Evolutionary conservation across 1,139 yeast genomes (phyloP).

Genomic region (Pichia norvegensis): DNA sequence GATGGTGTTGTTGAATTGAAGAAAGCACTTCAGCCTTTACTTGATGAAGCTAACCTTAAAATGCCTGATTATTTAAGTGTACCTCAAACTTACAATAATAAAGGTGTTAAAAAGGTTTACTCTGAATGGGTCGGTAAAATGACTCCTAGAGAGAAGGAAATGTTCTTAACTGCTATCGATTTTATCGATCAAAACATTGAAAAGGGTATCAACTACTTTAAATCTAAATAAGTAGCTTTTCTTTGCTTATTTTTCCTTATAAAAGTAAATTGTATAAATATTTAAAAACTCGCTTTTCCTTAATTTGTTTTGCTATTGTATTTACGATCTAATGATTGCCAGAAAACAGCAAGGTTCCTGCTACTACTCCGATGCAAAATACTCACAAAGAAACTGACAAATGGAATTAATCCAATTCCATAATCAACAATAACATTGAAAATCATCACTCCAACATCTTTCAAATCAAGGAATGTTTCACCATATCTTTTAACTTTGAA

Average conservation of each 20-base stretch:
- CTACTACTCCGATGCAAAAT: slow-evolving; percentile 70
- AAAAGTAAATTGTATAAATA: too few species aligned
- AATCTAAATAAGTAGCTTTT: not conserved
- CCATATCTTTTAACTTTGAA: not conserved
- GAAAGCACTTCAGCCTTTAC: slow-evolving; percentile 28
- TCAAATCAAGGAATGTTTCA: not conserved
- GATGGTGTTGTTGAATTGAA: slow-evolving; percentile 32
- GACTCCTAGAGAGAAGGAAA: slow-evolving; percentile 49
- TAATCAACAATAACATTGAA: slow-evolving; percentile 59
- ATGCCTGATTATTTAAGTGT: slow-evolving; percentile 39
- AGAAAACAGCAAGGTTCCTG: slow-evolving; percentile 36
- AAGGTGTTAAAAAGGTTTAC: slow-evolving; percentile 53
- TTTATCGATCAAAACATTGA: slow-evolving; percentile 14
- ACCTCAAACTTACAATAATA: slow-evolving; percentile 51
- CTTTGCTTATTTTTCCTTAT: not conserved
- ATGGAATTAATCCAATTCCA: slow-evolving; percentile 60
- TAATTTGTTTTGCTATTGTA: not conserved
- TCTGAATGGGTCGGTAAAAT: slow-evolving; percentile 42
- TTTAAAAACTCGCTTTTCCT: too few species aligned
- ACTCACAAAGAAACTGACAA: slow-evolving; percentile 63
- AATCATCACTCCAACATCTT: slow-evolving; percentile 44
- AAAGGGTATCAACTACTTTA: slow-evolving; percentile 10
- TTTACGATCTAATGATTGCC: slow-evolving; percentile 8
- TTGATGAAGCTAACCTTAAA: slow-evolving; percentile 33
- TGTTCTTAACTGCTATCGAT: slow-evolving; percentile 33